A percentile compares a stretch with the other conserved stretches of the same genome.
phyloP scores from a whole-genome alignment of 495 filamentous ascomycete species.

The Cairneyella variabilis region DNA sequence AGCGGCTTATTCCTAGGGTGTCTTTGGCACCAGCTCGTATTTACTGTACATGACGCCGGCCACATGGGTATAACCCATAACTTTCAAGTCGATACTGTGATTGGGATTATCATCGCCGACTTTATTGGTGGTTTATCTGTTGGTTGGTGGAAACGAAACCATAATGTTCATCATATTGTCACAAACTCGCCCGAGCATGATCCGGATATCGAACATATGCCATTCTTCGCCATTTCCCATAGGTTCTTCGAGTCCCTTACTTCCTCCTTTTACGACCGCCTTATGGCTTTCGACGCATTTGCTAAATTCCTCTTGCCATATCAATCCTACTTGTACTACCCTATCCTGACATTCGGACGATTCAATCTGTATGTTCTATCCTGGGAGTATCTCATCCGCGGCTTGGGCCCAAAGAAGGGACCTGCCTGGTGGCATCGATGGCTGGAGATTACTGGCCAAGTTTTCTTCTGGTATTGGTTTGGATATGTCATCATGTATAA shows the following conservation, averaged over 20 bases:
- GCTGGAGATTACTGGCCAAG: conserved; percentile 75
- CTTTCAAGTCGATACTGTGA: conserved; percentile 74
- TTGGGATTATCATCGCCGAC: conserved; percentile 88
- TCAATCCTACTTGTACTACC: conserved; percentile 84
- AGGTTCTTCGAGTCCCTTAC: conserved; percentile 71
- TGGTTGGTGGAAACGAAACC: conserved; percentile 96
- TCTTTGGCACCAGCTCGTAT: conserved; percentile 95
- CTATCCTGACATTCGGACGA: conserved; percentile 79
- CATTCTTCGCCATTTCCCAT: conserved; percentile 90
- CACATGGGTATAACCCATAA: conserved; percentile 97
- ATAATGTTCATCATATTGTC: conserved; percentile 98
- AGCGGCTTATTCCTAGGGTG: conserved; percentile 76
- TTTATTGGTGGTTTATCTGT: conserved; percentile 87
- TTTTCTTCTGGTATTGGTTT: conserved; percentile 95
- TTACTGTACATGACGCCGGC: conserved; percentile 92
- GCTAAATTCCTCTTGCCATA: conserved; percentile 68
- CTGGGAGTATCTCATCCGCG: conserved; percentile 73
- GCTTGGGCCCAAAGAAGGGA: conserved; percentile 76
- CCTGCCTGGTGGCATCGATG: conserved; percentile 86
- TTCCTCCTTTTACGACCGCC: conserved; percentile 84
- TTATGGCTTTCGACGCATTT: conserved; percentile 79
- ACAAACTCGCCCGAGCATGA: conserved; percentile 97
- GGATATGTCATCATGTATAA: conserved; percentile 81
- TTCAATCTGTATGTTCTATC: conserved; percentile 88
- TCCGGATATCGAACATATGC: conserved; percentile 95